Conservation (phyloP, 2,329 filamentous ascomycete species). For the Tympanopsis confertula region DNA sequence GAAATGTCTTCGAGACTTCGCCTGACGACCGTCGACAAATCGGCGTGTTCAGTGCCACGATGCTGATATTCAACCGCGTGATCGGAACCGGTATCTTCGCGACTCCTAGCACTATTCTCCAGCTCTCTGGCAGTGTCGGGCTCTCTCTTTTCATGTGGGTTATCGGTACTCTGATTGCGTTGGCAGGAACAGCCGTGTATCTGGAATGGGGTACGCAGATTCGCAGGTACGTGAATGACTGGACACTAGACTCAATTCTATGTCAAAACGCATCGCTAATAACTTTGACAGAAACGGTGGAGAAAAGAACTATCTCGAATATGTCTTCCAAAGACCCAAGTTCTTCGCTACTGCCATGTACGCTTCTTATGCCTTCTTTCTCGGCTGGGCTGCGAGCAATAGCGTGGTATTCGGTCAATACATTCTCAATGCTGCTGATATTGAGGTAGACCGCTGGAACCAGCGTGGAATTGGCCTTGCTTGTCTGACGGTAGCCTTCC, state of each 20-base stretch:
- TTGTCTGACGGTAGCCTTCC: constrained; percentile 51
- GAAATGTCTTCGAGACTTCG: not conserved
- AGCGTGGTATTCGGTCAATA: constrained; percentile 62
- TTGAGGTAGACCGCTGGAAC: constrained; percentile 54
- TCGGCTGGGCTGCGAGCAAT: constrained; percentile 56
- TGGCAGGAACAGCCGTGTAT: constrained; percentile 51
- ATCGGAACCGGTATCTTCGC: constrained; percentile 59
- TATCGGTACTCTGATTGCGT: constrained; percentile 47
- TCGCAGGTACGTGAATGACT: constrained; percentile 23
- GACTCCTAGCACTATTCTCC: constrained; percentile 45
- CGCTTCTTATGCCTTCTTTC: constrained; percentile 47
- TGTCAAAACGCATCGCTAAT: not conserved
- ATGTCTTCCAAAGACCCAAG: constrained; percentile 45
- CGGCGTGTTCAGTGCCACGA: constrained; percentile 39
- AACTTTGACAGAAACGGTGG: constrained; percentile 44
- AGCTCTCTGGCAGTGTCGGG: constrained; percentile 46
- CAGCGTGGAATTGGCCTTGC: constrained; percentile 55
- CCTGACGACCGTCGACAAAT: constrained; percentile 28
- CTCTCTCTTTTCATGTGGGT: constrained; percentile 54
- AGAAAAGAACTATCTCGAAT: constrained; percentile 59
- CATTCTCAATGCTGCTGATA: constrained; percentile 51
- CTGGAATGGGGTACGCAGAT: constrained; percentile 56
- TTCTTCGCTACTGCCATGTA: constrained; percentile 52
- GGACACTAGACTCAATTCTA: too few species aligned
- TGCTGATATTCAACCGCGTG: constrained; percentile 54